A percentile compares a stretch with the other conserved stretches of the same genome.
Conservation (phyloP, 257 asterid species). For the Catharanthus roseus region DNA sequence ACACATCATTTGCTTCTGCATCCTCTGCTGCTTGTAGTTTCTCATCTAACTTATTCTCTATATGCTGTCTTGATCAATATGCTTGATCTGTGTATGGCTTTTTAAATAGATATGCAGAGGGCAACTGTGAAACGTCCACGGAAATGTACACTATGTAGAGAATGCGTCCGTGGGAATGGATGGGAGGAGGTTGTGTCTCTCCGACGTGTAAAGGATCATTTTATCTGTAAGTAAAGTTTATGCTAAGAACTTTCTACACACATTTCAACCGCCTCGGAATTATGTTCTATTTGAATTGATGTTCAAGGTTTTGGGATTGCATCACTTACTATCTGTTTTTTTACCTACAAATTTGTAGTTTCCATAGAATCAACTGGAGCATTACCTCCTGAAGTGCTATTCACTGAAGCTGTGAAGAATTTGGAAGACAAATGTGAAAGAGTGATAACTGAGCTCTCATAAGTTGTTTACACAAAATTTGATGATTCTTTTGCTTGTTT, state of each 20-base stretch:
- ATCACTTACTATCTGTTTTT: not conserved
- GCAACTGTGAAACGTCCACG: conserved; percentile 85
- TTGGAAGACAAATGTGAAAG: conserved; percentile 84
- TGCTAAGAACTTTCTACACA: not conserved
- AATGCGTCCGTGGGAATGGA: conserved; percentile 75
- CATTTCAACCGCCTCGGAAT: not conserved
- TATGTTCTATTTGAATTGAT: not conserved
- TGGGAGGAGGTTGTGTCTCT: conserved; percentile 71
- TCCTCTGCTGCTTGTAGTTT: not conserved
- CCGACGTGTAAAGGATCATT: conserved; percentile 84
- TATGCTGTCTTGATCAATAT: not conserved
- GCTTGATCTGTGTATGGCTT: conserved; percentile 1
- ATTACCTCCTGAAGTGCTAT: conserved; percentile 75
- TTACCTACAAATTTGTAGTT: conserved; percentile 34
- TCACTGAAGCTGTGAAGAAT: conserved; percentile 86
- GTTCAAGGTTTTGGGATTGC: not conserved
- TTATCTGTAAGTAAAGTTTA: conserved; percentile 61
- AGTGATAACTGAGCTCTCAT: conserved; percentile 68
- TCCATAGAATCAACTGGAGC: conserved; percentile 89
- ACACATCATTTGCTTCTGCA: not conserved
- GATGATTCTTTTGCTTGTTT: not conserved
- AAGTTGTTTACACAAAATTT: conserved; percentile 12
- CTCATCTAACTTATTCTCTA: not conserved
- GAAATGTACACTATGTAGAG: conserved; percentile 84
- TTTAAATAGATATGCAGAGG: conserved; percentile 44